Base-by-base conservation (phyloP, 2,329 filamentous ascomycete genomes). In the Cercospora nicotianae region DNA sequence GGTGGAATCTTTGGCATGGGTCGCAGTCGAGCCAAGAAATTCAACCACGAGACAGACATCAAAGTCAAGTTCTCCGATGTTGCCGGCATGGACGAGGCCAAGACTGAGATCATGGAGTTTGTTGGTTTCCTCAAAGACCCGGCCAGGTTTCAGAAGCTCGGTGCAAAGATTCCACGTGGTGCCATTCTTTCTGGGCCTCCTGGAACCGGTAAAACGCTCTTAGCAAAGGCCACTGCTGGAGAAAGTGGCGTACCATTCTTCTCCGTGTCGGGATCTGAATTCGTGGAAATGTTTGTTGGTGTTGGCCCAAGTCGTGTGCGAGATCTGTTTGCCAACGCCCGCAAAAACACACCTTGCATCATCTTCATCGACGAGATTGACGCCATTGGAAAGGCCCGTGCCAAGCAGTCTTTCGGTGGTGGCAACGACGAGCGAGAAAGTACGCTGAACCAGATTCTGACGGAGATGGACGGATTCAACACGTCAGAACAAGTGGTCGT, bases 351-450 rank as follows among this genome's bases (percentile, higher is more conserved):
- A 0, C 95, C 95, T 3, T 99, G 95, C 82, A 99, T 99, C 81
- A 96, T 99, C 80, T 99, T 99, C 84, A 98, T 99, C 73, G 95
- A 99, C 78, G 95, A 99, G 81, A 99, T 99, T 75, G 95, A 99
- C 79, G 95, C 95, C 67, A 97, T 99, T 75, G 95, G 95, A 74
- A 93, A 94, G 78, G 91, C 94, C 65, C 89, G 95, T 82, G 86
- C 90, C 23, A 96, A 97, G 78, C 88, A 90, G 39, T 91, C 90
- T 72, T 92, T 92, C 67, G 91, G 91, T 45, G 94, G 94, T 71
- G 95, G 95, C 69, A 98, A 98, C 77, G 95, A 99, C 77, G 95
- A 99, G 83, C 91, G 95, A 69, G 95, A 99, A 82, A 92, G 92
- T 59, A 99, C 95, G 0, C 89, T 99, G 30, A 99, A 99, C 81